Percentiles rank a stretch among this genome's conserved stretches.
Conservation (phyloP, 139 green algal species). For the Picochlorum sp. region DNA sequence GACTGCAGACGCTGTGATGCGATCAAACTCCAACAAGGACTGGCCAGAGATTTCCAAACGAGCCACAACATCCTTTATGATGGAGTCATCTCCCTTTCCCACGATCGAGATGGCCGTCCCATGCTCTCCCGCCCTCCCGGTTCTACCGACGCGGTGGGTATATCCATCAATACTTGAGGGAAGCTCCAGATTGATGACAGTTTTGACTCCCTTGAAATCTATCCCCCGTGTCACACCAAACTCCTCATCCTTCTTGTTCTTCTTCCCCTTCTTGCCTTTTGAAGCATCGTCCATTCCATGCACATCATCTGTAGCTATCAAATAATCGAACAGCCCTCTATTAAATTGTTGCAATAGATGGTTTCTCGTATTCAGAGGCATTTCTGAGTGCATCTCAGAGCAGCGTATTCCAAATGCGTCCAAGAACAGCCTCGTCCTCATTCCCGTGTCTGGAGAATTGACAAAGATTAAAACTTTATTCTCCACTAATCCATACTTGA, state of each 20-base stretch:
- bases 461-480: conserved; percentile 89
- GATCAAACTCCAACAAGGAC: conserved; percentile 16
- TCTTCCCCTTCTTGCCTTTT: conserved; percentile 6
- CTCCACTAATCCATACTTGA: conserved; percentile 67
- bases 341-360: conserved; percentile 86
- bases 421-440: conserved; percentile 83
- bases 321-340: conserved; percentile 79
- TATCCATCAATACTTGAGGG: conserved; percentile 57
- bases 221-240: conserved; percentile 93
- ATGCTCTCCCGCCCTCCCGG: conserved; percentile 66
- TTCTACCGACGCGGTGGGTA: conserved; percentile 85
- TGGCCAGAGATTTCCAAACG: not conserved
- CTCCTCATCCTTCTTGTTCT: conserved; percentile 66
- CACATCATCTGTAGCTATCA: conserved; percentile 81
- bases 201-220: conserved; percentile 92
- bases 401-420: conserved; percentile 82
- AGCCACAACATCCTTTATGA: not conserved
- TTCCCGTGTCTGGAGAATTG: conserved; percentile 71
- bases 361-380: conserved; percentile 70
- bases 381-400: conserved; percentile 71
- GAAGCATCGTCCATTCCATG: conserved; percentile 23
- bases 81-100: not conserved
- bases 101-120: conserved; percentile 54
- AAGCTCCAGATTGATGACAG: conserved; percentile 83
- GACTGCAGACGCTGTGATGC: conserved; percentile 40